Evolutionary conservation across 768 basidiomycete species (phyloP).

Genomic region (Leccinellum luteum): DNA sequence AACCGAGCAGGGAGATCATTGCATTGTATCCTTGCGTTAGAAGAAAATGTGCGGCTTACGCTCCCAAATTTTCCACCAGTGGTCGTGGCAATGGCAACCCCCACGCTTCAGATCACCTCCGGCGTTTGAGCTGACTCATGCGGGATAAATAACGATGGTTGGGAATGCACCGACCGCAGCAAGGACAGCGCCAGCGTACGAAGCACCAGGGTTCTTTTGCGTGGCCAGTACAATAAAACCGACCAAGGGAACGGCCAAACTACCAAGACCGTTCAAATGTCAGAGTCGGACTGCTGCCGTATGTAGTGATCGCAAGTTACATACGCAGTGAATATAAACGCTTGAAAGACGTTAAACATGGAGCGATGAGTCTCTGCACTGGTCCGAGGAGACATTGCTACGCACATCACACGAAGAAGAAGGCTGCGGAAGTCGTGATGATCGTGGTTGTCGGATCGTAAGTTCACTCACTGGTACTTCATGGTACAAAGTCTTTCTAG

Average conservation of each 20-base stretch:
- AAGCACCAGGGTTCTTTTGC: conserved; percentile 18
- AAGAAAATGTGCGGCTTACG: conserved; percentile 29
- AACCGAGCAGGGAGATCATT: conserved; percentile 21
- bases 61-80: conserved; percentile 46
- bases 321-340: conserved; percentile 42
- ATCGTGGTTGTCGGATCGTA: conserved; percentile 20
- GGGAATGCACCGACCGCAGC: conserved; percentile 54
- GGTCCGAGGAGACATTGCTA: not conserved
- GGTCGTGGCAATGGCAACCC: conserved; percentile 51
- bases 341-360: conserved; percentile 12
- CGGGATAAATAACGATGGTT: conserved; percentile 44
- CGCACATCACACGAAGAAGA: conserved; percentile 54
- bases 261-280: conserved; percentile 14
- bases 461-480: not conserved
- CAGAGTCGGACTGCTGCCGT: not conserved
- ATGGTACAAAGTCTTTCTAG: conserved; percentile 28
- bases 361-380: conserved; percentile 2
- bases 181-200: conserved; percentile 48
- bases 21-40: conserved; percentile 14
- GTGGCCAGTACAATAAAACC: conserved; percentile 53
- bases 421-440: conserved; percentile 27
- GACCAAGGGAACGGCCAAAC: conserved; percentile 43
- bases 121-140: conserved; percentile 55
- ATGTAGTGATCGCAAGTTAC: conserved; percentile 1
- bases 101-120: conserved; percentile 56